phyloP scores from a whole-genome alignment of 1,139 yeast species.

The Meyerozyma athensensis region DNA sequence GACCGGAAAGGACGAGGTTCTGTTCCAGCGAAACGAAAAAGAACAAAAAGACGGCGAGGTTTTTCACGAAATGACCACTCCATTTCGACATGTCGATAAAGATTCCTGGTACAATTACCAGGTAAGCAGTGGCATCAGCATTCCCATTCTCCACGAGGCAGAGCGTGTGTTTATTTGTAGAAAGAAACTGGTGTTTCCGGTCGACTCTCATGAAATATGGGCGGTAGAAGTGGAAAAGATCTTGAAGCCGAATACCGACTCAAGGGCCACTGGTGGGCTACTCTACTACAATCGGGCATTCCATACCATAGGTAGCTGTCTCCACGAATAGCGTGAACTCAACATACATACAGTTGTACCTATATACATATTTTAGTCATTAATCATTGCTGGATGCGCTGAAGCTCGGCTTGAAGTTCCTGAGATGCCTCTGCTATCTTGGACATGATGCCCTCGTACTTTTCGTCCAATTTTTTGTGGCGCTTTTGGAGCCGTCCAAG shows the following conservation, averaged over 20 bases:
- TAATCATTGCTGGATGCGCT: slow-evolving; percentile 2
- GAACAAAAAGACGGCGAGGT: slow-evolving; percentile 29
- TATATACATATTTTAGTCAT: slow-evolving; percentile 2
- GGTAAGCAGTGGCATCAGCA: background rate
- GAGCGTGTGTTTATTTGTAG: slow-evolving; percentile 65
- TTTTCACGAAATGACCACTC: slow-evolving; percentile 42
- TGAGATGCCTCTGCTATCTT: slow-evolving; percentile 22
- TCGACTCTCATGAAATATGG: slow-evolving; percentile 88
- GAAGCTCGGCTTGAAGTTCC: slow-evolving; percentile 12
- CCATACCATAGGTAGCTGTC: slow-evolving; percentile 45
- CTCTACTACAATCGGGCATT: slow-evolving; percentile 62
- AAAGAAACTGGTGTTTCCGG: slow-evolving; percentile 46
- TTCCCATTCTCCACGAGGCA: slow-evolving; percentile 55
- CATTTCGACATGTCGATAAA: slow-evolving; percentile 10
- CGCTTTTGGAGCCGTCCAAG: slow-evolving; percentile 25
- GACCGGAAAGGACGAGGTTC: slow-evolving; percentile 13
- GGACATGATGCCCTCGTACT: slow-evolving; percentile 36
- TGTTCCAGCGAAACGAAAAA: background rate
- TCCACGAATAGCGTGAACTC: slow-evolving; percentile 1
- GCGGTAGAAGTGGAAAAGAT: slow-evolving; percentile 58
- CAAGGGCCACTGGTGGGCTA: slow-evolving; percentile 49
- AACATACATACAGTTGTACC: background rate
- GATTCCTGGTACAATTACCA: slow-evolving; percentile 5
- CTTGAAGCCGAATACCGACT: slow-evolving; percentile 1
- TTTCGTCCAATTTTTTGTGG: slow-evolving; percentile 30